Evolutionary conservation across 805 yeast genomes (phyloP), one percentile per base, ranked within the genome.

Genomic region (Teunomyces gatunensis): DNA sequence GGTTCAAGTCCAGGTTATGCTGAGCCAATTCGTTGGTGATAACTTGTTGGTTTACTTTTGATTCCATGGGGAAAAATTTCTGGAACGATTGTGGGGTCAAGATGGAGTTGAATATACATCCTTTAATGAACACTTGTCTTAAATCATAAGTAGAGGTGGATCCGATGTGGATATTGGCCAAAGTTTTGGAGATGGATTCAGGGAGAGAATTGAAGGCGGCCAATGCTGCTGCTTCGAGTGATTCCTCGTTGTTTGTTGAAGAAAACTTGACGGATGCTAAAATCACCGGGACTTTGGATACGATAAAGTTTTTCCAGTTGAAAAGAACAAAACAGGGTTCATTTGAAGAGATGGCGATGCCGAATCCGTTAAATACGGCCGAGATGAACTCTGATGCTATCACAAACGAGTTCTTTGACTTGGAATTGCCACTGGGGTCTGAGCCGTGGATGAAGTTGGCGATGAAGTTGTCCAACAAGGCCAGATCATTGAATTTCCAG

Each of bases 231-330:
- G 48, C 52, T 32, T 60, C 61, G 9, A 59, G 28, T 23, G 52
- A 42, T 32, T 54, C 58, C 12, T 52, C 52, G 4, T 47, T 42
- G 28, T 32, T 21, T 6, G 45, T 6, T 11, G 36, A 18, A 10
- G 53, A 41, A 23, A 52, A 34, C 42, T 57, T 58, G 13, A 59
- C 55, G 10, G 47, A 45, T 13, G 56, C 49, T 7, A 70, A 46
- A 9, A 66, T 50, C 6, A 47, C 47, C 1, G 72, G 68, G 6
- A 71, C 36, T 33, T 63, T 51, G 12, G 71, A 58, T 3, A 64
- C 53, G 4, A 73, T 55, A 47, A 63, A 73, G 46, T 62, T 71
- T 39, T 59, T 56, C 71, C 73, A 71, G 51, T 68, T 69, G 53
- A 61, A 63, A 5, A 56, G 43, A 12, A 68, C 56, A 45, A 58